Conservation (phyloP, 306 rosid genomes). For the Cucumis melo region DNA sequence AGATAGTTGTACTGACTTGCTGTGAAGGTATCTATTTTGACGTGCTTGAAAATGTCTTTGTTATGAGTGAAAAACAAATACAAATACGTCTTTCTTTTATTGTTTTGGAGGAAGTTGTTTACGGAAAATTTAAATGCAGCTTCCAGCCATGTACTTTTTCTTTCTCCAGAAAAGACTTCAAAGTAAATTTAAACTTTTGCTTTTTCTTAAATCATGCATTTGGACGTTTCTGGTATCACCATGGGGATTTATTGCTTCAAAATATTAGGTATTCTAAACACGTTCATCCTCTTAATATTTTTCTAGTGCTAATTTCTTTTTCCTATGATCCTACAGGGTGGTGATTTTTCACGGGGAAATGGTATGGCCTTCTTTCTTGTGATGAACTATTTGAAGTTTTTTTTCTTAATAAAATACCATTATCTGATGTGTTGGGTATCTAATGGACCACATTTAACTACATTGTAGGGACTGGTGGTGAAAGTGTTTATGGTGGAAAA, state of each 20-base stretch:
- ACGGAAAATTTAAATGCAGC: not conserved
- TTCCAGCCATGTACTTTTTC: not conserved
- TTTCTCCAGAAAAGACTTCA: not conserved
- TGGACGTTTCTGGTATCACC: not conserved
- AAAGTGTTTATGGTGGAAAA: constrained; percentile 92
- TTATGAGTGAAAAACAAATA: not conserved
- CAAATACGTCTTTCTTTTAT: not conserved
- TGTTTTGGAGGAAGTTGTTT: not conserved
- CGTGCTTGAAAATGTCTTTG: not conserved
- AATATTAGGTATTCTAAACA: not conserved
- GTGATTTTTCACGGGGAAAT: constrained; percentile 83
- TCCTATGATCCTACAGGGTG: constrained; percentile 52
- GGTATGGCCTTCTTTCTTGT: constrained; percentile 43
- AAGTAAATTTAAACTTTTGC: not conserved
- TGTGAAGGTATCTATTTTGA: not conserved
- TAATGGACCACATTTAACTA: constrained; percentile 31
- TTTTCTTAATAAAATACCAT: not conserved
- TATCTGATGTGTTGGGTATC: constrained; percentile 16
- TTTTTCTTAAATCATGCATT: not conserved
- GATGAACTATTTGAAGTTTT: constrained; percentile 2
- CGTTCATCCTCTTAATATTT: not conserved
- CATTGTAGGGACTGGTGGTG: constrained; percentile 91
- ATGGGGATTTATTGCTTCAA: not conserved
- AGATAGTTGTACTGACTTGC: not conserved
- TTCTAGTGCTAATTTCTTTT: constrained; percentile 5